These are phyloP conservation scores for Alternaria conjuncta DNA, from an alignment of 2,329 filamentous ascomycete genomes.

Conservation along the genomic window DNA sequence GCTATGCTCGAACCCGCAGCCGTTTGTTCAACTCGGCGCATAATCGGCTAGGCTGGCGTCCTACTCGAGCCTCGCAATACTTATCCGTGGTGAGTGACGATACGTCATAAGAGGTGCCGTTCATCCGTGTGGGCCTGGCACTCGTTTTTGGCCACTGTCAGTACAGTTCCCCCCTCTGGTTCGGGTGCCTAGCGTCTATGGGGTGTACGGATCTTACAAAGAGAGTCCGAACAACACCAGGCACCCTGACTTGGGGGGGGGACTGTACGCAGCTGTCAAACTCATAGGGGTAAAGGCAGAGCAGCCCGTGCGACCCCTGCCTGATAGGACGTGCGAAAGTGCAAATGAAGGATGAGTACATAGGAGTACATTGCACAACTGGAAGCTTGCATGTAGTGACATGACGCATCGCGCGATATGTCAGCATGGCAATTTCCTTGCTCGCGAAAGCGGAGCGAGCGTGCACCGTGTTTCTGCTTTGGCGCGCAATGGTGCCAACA, in stretches of 20 bases:
- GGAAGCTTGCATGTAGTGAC: neutral
- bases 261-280: too few relatives aligned
- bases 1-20: slow-evolving; percentile 61
- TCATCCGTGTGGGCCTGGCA: neutral
- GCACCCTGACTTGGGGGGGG: too few relatives aligned
- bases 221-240: too few relatives aligned
- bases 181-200: too few relatives aligned
- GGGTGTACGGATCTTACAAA: too few relatives aligned
- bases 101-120: slow-evolving; percentile 52
- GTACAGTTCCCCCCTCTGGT: neutral
- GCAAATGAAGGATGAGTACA: neutral
- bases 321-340: too few relatives aligned
- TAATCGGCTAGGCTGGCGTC: slow-evolving; percentile 67
- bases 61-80: slow-evolving; percentile 67
- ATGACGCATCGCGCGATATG: neutral
- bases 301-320: too few relatives aligned
- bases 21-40: slow-evolving; percentile 57
- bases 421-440: neutral
- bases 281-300: too few relatives aligned
- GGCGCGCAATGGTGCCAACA: too few relatives aligned
- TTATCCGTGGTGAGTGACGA: slow-evolving; percentile 70
- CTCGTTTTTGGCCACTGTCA: neutral
- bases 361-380: too few relatives aligned
- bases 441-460: neutral
- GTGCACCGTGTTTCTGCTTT: too few relatives aligned